phyloP scores from a whole-genome alignment of 345 rosid species.

The Eucalyptus melliodora region DNA sequence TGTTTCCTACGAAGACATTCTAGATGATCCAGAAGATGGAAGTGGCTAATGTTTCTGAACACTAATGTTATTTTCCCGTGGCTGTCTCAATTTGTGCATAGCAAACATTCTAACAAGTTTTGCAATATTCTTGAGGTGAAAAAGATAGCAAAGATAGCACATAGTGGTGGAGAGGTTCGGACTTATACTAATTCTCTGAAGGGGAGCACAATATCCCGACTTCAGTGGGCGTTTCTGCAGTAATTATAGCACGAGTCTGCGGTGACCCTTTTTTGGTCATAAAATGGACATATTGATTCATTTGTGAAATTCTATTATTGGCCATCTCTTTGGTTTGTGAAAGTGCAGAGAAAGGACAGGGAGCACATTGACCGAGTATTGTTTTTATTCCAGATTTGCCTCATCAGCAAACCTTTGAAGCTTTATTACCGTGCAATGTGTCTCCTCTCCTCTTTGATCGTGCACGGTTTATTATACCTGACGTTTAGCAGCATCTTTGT shows the following conservation, averaged over 20 bases:
- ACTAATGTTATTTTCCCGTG: not conserved
- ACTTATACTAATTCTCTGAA: not conserved
- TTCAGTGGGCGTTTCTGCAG: not conserved
- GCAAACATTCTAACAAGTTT: not conserved
- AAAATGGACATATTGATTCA: not conserved
- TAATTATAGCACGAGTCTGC: not conserved
- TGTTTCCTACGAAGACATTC: conserved; percentile 67
- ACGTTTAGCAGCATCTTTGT: not conserved
- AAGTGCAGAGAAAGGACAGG: not conserved
- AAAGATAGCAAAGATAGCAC: not conserved
- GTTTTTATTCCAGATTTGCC: not conserved
- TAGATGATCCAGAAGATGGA: not conserved
- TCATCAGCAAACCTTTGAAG: not conserved
- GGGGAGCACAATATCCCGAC: not conserved
- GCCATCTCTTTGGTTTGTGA: not conserved
- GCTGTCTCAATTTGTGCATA: not conserved
- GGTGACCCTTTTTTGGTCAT: not conserved
- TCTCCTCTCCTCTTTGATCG: not conserved
- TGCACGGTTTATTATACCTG: not conserved
- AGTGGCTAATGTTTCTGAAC: not conserved
- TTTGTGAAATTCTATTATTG: not conserved
- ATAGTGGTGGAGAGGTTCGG: not conserved
- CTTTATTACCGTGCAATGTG: not conserved
- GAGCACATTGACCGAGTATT: not conserved
- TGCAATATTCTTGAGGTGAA: not conserved